phyloP scores from a whole-genome alignment of 441 rosid species.

The Brassica balearica region DNA sequence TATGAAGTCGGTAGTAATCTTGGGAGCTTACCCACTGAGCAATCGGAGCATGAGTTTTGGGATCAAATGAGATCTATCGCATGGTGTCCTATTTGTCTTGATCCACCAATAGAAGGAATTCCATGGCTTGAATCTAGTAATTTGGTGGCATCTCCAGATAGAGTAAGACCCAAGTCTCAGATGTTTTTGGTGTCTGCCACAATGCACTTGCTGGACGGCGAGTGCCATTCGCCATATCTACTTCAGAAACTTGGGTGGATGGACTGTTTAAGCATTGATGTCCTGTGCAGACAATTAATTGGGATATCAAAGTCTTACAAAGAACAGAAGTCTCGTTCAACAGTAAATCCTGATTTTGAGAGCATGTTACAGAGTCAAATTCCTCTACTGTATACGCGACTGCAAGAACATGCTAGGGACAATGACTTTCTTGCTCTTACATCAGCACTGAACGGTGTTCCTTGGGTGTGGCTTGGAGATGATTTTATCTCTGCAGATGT shows the following conservation, averaged over 20 bases:
- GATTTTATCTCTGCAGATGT: slow-evolving; percentile 82
- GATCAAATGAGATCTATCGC: slow-evolving; percentile 75
- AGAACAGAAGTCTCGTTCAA: slow-evolving; percentile 62
- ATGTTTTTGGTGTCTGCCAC: slow-evolving; percentile 82
- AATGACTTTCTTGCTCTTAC: slow-evolving; percentile 69
- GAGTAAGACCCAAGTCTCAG: slow-evolving; percentile 90
- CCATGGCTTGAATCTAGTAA: slow-evolving; percentile 83
- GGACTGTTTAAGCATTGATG: slow-evolving; percentile 60
- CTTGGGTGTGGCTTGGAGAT: slow-evolving; percentile 99
- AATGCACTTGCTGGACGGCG: slow-evolving; percentile 83
- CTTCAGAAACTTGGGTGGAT: slow-evolving; percentile 88
- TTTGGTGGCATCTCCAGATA: slow-evolving; percentile 75
- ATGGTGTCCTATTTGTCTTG: slow-evolving; percentile 86
- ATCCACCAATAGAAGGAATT: slow-evolving; percentile 79
- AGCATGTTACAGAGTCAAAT: slow-evolving; percentile 74
- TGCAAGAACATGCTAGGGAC: slow-evolving; percentile 73
- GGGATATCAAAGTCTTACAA: slow-evolving; percentile 78
- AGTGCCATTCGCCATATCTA: slow-evolving; percentile 66
- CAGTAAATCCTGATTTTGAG: slow-evolving; percentile 59
- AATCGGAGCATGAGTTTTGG: slow-evolving; percentile 88
- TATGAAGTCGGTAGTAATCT: slow-evolving; percentile 56
- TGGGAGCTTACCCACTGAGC: slow-evolving; percentile 60
- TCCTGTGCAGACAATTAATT: slow-evolving; percentile 71
- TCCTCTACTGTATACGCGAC: slow-evolving; percentile 67
- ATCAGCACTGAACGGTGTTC: slow-evolving; percentile 74